Evolutionary conservation across 192 early-diverging fungal species (phyloP), one percentile per base, ranked within the genome.

Genomic region (Backusella westeae): DNA sequence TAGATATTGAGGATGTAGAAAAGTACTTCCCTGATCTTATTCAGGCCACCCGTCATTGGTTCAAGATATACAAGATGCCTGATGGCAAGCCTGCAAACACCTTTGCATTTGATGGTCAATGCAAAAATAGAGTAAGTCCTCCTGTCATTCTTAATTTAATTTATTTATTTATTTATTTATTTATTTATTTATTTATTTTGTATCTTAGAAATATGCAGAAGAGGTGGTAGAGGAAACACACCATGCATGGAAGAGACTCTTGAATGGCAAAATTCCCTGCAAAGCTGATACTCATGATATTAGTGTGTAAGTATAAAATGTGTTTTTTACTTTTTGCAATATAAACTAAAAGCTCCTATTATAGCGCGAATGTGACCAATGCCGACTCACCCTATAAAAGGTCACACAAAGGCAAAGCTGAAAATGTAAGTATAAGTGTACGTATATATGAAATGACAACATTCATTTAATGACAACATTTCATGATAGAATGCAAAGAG

Each of bases 61-160:
- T 99, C 94, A 94, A 96, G 82, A 97, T 99, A 89, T 99, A 99
- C 93, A 99, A 99, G 90, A 97, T 99, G 83, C 98, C 98, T 59
- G 98, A 99, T 89, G 97, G 96, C 77, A 99, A 99, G 91, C 96
- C 96, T 73, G 98, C 96, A 87, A 99, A 99, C 90, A 90, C 96
- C 90, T 99, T 99, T 89, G 98, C 98, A 44, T 99, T 99, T 88
- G 88, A 85, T 81, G 94, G 94, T 52, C 89, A 93, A 82, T 92
- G 92, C 77, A 93, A 92, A 85, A 90, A 93, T 89, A 90, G 83
- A 71, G 87, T 86, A 69, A 71, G 59, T 46, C 15, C 19, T 26
- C 6, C 17, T 52, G 12, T 39, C 38, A 39, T 19, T 6, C 6
- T 52, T 52, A 12, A 0, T 6, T 52, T 52, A 6, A 6, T 19